phyloP scores from a whole-genome alignment of 257 asterid species.

The Solanum lycopersicoides region DNA sequence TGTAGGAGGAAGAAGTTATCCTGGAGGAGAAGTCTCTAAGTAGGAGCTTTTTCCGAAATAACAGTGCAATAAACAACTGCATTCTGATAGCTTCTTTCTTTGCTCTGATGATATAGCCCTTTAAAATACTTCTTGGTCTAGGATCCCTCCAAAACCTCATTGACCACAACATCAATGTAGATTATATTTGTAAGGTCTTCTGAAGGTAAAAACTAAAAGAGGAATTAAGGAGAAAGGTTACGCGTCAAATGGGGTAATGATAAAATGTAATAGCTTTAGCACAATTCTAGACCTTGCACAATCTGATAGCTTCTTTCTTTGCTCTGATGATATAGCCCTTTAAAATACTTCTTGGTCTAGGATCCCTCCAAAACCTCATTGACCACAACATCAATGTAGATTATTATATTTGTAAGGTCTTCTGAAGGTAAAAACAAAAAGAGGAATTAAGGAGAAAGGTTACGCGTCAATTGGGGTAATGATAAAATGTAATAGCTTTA shows the following conservation, averaged over 20 bases:
- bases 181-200: background rate
- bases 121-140: background rate
- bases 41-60: background rate
- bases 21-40: background rate
- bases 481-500: background rate
- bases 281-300: background rate
- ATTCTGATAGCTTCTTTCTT: background rate
- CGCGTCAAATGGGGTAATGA: background rate
- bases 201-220: background rate
- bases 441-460: background rate
- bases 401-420: background rate
- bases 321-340: background rate
- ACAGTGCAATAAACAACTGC: background rate
- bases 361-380: background rate
- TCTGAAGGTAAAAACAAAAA: background rate
- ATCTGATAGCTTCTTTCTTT: background rate
- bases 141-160: background rate
- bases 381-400: background rate
- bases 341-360: background rate
- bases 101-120: background rate
- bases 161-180: background rate
- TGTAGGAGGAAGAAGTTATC: background rate
- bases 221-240: background rate
- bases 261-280: background rate
- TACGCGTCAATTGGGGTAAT: background rate